Evolutionary conservation across 805 yeast species (phyloP).

Genomic region (Monosporozyma servazzii): DNA sequence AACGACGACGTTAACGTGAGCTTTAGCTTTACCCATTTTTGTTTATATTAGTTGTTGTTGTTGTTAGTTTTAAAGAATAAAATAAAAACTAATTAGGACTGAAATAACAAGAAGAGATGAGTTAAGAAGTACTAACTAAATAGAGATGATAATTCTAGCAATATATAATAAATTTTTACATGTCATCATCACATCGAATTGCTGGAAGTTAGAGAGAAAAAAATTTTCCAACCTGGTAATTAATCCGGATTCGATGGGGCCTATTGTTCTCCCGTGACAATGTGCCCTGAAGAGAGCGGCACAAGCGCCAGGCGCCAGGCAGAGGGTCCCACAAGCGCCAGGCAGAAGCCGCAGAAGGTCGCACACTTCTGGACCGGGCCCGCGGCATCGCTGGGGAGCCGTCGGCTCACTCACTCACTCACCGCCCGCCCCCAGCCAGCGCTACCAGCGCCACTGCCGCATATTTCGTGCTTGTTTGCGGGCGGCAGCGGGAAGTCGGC

Average conservation of each 20-base stretch:
- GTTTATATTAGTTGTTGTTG: slow-evolving; percentile 2
- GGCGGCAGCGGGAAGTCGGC: too few relatives aligned
- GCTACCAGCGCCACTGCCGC: too few relatives aligned
- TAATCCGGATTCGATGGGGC: neutral
- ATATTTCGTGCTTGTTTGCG: too few relatives aligned
- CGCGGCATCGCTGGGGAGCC: too few relatives aligned
- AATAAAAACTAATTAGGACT: neutral
- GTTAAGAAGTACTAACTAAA: neutral
- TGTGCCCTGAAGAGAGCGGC: neutral
- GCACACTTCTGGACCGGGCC: too few relatives aligned
- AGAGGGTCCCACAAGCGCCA: neutral
- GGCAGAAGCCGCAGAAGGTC: too few relatives aligned
- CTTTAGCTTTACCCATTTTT: slow-evolving; percentile 82
- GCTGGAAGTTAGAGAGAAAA: neutral
- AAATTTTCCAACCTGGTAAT: neutral
- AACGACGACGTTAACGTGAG: slow-evolving; percentile 99
- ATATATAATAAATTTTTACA: neutral
- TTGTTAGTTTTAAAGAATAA: slow-evolving; percentile 1
- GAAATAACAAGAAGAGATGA: slow-evolving; percentile 7
- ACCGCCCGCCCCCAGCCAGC: too few relatives aligned
- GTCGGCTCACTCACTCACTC: too few relatives aligned
- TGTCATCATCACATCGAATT: neutral
- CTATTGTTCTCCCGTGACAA: neutral
- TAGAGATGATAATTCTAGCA: neutral
- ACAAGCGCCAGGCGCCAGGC: neutral